Evolutionary conservation across 345 rosid species (phyloP), one percentile per base, ranked within the genome.

Genomic region (Corymbia maculata): DNA sequence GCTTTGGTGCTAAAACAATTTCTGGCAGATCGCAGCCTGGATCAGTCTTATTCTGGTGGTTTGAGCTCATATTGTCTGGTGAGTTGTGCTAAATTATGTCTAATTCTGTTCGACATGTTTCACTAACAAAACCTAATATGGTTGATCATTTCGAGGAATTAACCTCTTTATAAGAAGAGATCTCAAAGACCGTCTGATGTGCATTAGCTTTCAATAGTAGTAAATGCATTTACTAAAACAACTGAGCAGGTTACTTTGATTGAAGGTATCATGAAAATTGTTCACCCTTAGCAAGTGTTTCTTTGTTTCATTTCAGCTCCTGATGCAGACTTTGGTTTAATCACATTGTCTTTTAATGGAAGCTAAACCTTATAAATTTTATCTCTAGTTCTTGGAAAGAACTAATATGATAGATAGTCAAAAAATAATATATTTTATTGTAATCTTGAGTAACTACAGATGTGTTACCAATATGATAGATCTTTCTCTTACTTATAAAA

Each of bases 51-150:
- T 90, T 97, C 99, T 90, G 99, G 99, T 66, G 99, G 99, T 90
- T 96, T 97, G 93, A 97, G 98, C 93, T 97, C 99, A 88, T 95
- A 97, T 91, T 96, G 99, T 92, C 93, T 97, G 96, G 99, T 96
- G 90, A 93, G 92, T 90, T 45, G 32, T 89, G 79, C 61, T 51
- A 36, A 86, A 51, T 88, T 32, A 53, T 36, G 16, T 87, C 28
- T 89, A 55, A 28, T 49, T 70, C 14, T 50, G 59, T 52, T 85
- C 47, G 24, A 52, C 4, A 1, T 28, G 1, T 75, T 28, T 75
- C 14, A 42, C 19, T 42, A 75, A 19, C 9, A 26, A 75, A 75
- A 75, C 47, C 42, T 75, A 36, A 42, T 10, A 75, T 42, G 49
- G 49, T 75, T 70, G 82, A 70, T 36, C 80, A 16, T 32, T 17